Base-by-base conservation (phyloP, 768 basidiomycete species). In the Rhizopogon sp. region DNA sequence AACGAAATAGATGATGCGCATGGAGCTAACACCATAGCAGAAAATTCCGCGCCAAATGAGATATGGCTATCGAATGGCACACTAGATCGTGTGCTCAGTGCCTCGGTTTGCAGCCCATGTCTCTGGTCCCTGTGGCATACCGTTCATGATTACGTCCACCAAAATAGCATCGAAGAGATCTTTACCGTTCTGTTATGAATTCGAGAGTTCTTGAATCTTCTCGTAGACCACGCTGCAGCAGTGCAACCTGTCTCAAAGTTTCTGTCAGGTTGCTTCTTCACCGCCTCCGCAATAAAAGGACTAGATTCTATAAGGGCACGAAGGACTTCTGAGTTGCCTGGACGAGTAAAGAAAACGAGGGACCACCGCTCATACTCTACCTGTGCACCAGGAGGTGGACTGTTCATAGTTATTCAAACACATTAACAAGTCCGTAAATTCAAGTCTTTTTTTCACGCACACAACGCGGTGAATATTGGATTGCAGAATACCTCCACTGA, bases 381-480 rank as follows among this genome's bases (percentile, higher is more conserved):
- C 65, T 90, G 87, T 3, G 66, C 56, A 9, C 82, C 80, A 0
- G 87, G 86, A 0, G 87, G 82, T 11, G 84, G 77, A 0, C 45
- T 47, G 3, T 47, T 17, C 45, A 33, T 5, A 3, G 45, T 14
- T 17, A 33, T 47, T 20, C 13, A 6, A 25, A 20, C 17, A 14
- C 7, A 33, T 47, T 14, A 47, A 11, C 7, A 33, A 33, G 17
- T 17, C 3, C 33, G 45, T 7, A 11, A 8, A 33, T 20, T 33
- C 17, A 47, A 17, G 45, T 25, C 25, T 4, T 25, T 5, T 5
- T 25, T 5, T 3, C 31, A 35, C 45, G 31, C 11, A 47, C 45
- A 85, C 72, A 5, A 85, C 84, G 28, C 84, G 78, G 62, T 87
- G 85, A 20, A 84, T 68, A 62, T 83, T 83, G 5, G 84, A 86